phyloP scores from a whole-genome alignment of 1,284 basidiomycete genomes.

The Ganoderma lingzhi region DNA sequence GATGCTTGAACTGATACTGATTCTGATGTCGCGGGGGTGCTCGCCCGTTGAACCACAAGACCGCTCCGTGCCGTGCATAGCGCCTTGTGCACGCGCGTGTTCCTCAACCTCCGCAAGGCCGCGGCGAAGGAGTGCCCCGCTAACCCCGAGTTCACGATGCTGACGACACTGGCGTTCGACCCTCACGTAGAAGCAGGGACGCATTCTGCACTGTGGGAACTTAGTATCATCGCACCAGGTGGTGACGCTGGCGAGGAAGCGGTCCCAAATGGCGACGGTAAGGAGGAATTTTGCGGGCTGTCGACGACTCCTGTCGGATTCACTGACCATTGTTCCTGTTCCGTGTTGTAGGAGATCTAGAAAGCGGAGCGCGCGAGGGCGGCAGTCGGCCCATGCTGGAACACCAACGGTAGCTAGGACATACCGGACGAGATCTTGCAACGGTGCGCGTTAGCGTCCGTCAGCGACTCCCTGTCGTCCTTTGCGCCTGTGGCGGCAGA shows the following conservation, averaged over 20 bases:
- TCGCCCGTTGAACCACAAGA: background rate
- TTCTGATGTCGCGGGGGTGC: no score
- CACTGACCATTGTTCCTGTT: background rate
- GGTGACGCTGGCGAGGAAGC: background rate
- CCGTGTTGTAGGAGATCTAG: background rate
- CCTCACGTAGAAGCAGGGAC: background rate
- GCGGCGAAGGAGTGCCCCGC: background rate
- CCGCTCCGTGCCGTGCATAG: background rate
- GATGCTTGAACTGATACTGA: no score
- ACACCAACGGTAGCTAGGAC: background rate
- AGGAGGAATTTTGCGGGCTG: background rate
- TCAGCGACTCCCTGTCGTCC: no score
- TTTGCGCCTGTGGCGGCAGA: no score
- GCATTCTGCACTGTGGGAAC: background rate
- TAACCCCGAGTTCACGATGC: background rate
- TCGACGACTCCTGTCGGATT: background rate
- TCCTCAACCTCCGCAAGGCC: slow-evolving; percentile 7
- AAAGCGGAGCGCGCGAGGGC: background rate
- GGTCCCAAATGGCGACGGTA: background rate
- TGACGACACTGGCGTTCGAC: slow-evolving; percentile 3
- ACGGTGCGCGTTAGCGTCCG: no score
- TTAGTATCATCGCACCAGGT: background rate
- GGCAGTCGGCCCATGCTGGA: background rate
- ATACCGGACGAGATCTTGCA: background rate
- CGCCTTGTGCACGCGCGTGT: background rate